phyloP scores from a whole-genome alignment of 2,329 filamentous ascomycete species.

The Pseudocercospora fijiensis region DNA sequence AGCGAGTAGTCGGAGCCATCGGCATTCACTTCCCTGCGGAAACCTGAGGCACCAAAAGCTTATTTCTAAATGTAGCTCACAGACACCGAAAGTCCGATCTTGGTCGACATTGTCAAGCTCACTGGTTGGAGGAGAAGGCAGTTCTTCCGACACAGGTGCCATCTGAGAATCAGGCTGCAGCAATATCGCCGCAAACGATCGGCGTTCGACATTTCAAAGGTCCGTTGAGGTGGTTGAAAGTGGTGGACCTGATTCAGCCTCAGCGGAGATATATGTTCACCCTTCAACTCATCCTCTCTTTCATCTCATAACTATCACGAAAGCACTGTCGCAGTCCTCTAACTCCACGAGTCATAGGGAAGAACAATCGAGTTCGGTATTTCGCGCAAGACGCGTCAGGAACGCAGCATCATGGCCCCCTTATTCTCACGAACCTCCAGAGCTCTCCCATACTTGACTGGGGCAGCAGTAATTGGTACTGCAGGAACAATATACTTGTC shows the following conservation, averaged over 20 bases:
- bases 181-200: background rate
- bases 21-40: too few species aligned
- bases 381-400: background rate
- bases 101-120: too few species aligned
- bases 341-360: background rate
- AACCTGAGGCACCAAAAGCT: background rate
- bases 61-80: background rate
- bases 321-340: background rate
- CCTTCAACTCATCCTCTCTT: too few species aligned
- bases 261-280: background rate
- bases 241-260: background rate
- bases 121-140: background rate
- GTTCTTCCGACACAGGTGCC: background rate
- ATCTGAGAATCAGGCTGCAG: background rate
- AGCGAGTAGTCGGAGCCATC: background rate
- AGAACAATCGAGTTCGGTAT: background rate
- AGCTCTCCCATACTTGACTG: constrained; percentile 23
- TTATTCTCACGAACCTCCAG: constrained; percentile 21
- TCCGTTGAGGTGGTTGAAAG: background rate
- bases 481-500: constrained; percentile 20
- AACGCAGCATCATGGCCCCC: constrained; percentile 17
- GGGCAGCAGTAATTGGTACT: constrained; percentile 17
- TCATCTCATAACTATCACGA: background rate
- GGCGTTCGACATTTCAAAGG: background rate
- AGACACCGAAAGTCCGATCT: background rate